These are phyloP conservation scores for Nidularia sp. DNA, from an alignment of 768 basidiomycete genomes.

Conservation along the genomic window DNA sequence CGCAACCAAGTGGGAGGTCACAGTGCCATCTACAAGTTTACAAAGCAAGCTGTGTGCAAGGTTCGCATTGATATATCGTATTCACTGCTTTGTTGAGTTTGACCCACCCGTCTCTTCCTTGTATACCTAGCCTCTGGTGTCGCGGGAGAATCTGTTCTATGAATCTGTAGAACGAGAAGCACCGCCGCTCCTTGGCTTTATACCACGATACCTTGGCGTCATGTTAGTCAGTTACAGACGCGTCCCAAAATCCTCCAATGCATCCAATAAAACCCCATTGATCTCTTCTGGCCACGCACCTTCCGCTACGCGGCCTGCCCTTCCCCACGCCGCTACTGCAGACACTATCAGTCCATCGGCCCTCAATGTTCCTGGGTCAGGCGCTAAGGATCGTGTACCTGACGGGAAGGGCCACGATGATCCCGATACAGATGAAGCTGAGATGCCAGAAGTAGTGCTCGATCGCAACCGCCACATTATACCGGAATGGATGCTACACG, in stretches of 20 bases:
- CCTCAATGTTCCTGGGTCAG: constrained; percentile 11
- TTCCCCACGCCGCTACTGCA: constrained; percentile 16
- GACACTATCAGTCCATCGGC: constrained; percentile 14
- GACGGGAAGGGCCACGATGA: constrained; percentile 23
- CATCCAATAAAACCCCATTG: constrained; percentile 12
- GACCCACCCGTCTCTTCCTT: constrained; percentile 16
- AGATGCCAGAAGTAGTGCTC: constrained; percentile 91
- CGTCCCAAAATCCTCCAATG: constrained; percentile 43
- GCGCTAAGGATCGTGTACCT: constrained; percentile 9
- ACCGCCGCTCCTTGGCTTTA: constrained; percentile 88
- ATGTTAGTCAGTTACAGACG: constrained; percentile 97
- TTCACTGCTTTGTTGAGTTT: constrained; percentile 8
- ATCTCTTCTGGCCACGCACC: constrained; percentile 11
- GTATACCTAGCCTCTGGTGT: constrained; percentile 78
- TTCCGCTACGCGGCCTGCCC: constrained; percentile 20
- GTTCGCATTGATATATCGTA: constrained; percentile 46
- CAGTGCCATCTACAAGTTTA: constrained; percentile 96
- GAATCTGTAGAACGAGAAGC: constrained; percentile 94
- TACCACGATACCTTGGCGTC: constrained; percentile 97
- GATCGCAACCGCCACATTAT: constrained; percentile 95
- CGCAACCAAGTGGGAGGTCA: constrained; percentile 98
- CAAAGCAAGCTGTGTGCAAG: constrained; percentile 97
- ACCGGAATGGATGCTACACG: constrained; percentile 83
- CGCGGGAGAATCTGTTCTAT: constrained; percentile 96
- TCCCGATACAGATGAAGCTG: constrained; percentile 64